These are phyloP conservation scores for Aspergillus eucalypticola DNA, from an alignment of 2,329 filamentous ascomycete genomes.

Conservation along the genomic window DNA sequence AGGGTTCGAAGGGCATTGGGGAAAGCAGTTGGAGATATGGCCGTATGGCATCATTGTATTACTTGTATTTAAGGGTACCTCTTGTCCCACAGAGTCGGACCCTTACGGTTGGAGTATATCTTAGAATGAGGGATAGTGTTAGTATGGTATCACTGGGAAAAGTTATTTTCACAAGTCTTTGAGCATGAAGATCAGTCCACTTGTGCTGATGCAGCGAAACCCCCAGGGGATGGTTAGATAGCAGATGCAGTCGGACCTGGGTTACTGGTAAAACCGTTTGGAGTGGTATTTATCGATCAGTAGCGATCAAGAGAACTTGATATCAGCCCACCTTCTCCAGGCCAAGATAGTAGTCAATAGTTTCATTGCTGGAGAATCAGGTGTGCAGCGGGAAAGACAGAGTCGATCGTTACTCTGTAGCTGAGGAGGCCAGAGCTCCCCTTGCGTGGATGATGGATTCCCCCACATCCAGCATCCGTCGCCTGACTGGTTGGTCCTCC, in stretches of 20 bases:
- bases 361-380: background rate
- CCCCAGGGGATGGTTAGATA: background rate
- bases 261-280: too few species aligned
- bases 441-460: background rate
- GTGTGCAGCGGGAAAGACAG: background rate
- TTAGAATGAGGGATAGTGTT: background rate
- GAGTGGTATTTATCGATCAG: too few species aligned
- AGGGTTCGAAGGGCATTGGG: background rate
- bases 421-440: background rate
- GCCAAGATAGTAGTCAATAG: background rate
- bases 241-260: too few species aligned
- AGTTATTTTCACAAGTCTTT: background rate
- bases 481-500: background rate
- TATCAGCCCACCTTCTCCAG: background rate
- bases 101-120: background rate
- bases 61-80: background rate
- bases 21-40: background rate
- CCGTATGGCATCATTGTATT: conserved; percentile 1
- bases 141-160: background rate
- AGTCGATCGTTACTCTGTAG: background rate
- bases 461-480: background rate
- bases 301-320: too few species aligned
- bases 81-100: background rate
- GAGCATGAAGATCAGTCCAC: background rate
- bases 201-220: background rate